These are phyloP conservation scores for Plenodomus tracheiphilus DNA, from an alignment of 2,329 filamentous ascomycete species.

Conservation along the genomic window DNA sequence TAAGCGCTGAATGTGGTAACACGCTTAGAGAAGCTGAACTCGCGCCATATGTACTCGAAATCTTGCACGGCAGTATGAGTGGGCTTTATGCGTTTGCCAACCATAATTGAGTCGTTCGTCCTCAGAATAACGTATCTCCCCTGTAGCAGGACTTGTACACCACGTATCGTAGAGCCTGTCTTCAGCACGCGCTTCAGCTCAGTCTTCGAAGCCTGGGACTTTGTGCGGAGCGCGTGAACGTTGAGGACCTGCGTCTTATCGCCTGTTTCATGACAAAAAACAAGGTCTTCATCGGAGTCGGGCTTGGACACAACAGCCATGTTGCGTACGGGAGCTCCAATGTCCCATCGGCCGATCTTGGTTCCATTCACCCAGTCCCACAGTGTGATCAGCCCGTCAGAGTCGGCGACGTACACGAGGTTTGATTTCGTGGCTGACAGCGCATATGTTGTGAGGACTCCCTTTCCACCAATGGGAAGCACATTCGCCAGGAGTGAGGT, in stretches of 20 bases:
- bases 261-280: conserved; percentile 47
- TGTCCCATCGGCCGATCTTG: conserved; percentile 50
- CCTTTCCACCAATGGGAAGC: conserved; percentile 56
- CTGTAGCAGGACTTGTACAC: conserved; percentile 52
- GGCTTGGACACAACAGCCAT: conserved; percentile 37
- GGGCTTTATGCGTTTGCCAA: conserved; percentile 57
- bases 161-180: conserved; percentile 41
- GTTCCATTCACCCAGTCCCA: conserved; percentile 62
- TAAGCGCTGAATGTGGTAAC: conserved; percentile 51
- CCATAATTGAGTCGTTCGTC: conserved; percentile 58
- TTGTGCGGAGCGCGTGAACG: conserved; percentile 38
- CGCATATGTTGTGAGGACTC: conserved; percentile 54
- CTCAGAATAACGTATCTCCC: conserved; percentile 64
- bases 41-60: conserved; percentile 57
- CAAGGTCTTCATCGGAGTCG: conserved; percentile 33
- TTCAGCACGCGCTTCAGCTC: conserved; percentile 45
- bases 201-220: conserved; percentile 29
- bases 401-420: conserved; percentile 58
- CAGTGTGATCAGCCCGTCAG: conserved; percentile 54
- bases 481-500: conserved; percentile 80
- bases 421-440: conserved; percentile 56
- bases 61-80: conserved; percentile 43
- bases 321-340: conserved; percentile 41
- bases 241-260: conserved; percentile 44
- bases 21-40: conserved; percentile 61